Conservation (phyloP, 441 rosid genomes). For the Cnidoscolus chayamansa region DNA sequence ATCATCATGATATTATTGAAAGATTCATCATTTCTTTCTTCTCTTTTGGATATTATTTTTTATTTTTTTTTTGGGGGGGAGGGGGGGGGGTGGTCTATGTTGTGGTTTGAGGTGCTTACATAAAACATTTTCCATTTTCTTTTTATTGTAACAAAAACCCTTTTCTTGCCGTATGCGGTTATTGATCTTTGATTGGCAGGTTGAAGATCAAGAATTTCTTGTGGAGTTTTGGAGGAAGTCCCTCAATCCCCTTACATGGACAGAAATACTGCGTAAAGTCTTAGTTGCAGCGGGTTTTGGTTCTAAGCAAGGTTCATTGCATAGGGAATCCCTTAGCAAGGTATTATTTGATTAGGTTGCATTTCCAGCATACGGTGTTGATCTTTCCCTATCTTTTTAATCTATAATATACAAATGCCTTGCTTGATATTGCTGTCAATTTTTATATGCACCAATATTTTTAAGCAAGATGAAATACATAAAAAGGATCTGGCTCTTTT, state of each 20-base stretch:
- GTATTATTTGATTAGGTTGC: constrained; percentile 33
- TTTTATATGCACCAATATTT: background rate
- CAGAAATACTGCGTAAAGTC: constrained; percentile 77
- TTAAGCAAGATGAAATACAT: background rate
- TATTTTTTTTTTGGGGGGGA: background rate
- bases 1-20: too few species aligned
- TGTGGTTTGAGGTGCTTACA: background rate
- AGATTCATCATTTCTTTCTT: too few species aligned
- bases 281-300: constrained; percentile 93
- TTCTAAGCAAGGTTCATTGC: constrained; percentile 48
- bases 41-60: too few species aligned
- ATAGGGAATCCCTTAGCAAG: constrained; percentile 62
- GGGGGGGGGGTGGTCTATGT: background rate
- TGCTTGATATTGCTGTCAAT: background rate
- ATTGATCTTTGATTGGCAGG: constrained; percentile 39
- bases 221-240: constrained; percentile 75
- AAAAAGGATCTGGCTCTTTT: background rate
- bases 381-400: background rate
- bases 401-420: background rate
- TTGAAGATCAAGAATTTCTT: constrained; percentile 60
- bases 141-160: background rate
- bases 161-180: background rate
- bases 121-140: background rate
- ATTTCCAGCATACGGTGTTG: background rate
- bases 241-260: constrained; percentile 90